Base-by-base conservation (phyloP, 306 rosid species). In the Cucurbita moschata region DNA sequence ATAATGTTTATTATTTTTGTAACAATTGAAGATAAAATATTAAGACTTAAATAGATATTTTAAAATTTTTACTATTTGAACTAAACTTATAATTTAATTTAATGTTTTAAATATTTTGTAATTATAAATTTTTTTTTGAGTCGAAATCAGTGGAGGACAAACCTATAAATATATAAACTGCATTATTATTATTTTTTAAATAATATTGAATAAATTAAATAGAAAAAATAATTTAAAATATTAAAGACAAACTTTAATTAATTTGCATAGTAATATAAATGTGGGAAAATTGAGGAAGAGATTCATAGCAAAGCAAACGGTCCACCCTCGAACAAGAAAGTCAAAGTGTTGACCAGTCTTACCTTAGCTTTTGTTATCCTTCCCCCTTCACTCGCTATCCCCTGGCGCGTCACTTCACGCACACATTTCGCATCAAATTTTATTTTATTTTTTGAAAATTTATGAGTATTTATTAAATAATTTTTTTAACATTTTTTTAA, bases 331-430 rank as follows among this genome's bases (percentile, higher is more conserved):
- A 51, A 72, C 30, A 51, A 55, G 16, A 5, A 44, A 66, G 62
- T 21, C 60, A 50, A 40, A 68, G 51, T 66, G 76, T 72, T 80
- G 86, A 78, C 80, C 26, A 75, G 76, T 82, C 82, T 63, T 52
- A 23, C 51, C 76, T 64, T 68, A 46, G 19, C 72, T 76, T 80
- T 30, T 68, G 77, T 76, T 65, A 16, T 65, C 71, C 35, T 5
- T 43, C 26, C 38, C 12, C 12, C 5, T 65, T 19, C 71, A 10
- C 30, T 63, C 70, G 51, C 70, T 9, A 16, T 14, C 3, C 3
- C 18, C 0, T 37, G 46, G 35, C 71, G 52, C 37, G 38, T 65
- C 52, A 10, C 15, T 47, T 65, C 37, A 65, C 47, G 53, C 71
- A 8, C 52, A 26, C 13, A 14, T 42, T 63, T 63, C 15, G 19